Evolutionary conservation across 176 grass and related monocot genomes (phyloP).

Genomic region (Chloris gayana): DNA sequence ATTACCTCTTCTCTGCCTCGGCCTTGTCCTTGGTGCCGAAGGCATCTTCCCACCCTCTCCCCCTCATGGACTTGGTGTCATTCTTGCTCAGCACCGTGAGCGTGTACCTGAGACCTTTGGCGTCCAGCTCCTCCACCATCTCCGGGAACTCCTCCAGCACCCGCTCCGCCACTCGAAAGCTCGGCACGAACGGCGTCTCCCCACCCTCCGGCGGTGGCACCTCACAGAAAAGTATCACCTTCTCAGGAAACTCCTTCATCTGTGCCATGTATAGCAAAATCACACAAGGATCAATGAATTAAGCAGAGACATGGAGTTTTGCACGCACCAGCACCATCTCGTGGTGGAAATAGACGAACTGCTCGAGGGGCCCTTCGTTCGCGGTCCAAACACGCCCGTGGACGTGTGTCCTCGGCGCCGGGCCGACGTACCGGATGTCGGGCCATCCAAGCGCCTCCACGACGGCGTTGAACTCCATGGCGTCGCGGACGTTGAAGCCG

Average conservation of each 20-base stretch:
- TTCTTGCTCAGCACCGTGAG: slow-evolving; percentile 70
- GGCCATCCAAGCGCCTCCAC: slow-evolving; percentile 62
- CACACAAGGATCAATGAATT: no score
- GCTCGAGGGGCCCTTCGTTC: slow-evolving; percentile 62
- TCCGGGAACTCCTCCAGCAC: slow-evolving; percentile 62
- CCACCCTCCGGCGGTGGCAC: slow-evolving; percentile 58
- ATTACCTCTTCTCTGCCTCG: slow-evolving; percentile 44
- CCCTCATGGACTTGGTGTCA: slow-evolving; percentile 66
- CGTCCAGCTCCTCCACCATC: slow-evolving; percentile 58
- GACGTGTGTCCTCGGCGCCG: slow-evolving; percentile 57
- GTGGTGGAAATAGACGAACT: slow-evolving; percentile 79
- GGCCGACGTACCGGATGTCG: slow-evolving; percentile 68
- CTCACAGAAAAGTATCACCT: slow-evolving; percentile 64
- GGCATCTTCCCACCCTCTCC: slow-evolving; percentile 72
- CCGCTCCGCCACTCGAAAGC: slow-evolving; percentile 66
- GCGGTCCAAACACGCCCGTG: slow-evolving; percentile 70
- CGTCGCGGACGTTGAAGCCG: slow-evolving; percentile 56
- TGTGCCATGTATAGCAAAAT: background rate
- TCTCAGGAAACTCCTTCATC: slow-evolving; percentile 53
- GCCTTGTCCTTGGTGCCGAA: slow-evolving; percentile 55
- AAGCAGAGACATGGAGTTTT: no score
- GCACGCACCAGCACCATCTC: slow-evolving; percentile 52
- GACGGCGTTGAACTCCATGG: slow-evolving; percentile 54
- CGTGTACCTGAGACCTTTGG: slow-evolving; percentile 52
- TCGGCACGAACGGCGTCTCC: slow-evolving; percentile 69